Percentiles rank a stretch among this genome's conserved stretches.
Conservation (phyloP, 2,329 filamentous ascomycete genomes). For the Aspergillus calidoustus region DNA sequence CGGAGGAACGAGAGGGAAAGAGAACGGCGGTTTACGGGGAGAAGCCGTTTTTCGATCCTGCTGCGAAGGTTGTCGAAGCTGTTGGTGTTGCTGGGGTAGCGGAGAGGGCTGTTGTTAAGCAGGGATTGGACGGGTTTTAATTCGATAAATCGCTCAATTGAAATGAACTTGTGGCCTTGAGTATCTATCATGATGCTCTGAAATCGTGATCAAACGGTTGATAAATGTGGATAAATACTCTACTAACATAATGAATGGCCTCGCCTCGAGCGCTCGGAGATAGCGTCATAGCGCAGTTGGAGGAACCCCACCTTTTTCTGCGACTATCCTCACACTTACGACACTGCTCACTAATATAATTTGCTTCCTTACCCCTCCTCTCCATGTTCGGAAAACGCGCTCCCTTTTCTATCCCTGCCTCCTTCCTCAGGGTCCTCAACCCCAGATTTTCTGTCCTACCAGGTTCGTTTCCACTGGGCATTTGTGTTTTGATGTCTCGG, state of each 20-base stretch:
- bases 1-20: conserved; percentile 11
- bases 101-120: background rate
- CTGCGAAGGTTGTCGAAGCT: background rate
- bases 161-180: background rate
- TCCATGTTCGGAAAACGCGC: conserved; percentile 30
- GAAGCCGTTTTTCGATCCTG: conserved; percentile 5
- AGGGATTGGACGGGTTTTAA: conserved; percentile 6
- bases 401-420: conserved; percentile 22
- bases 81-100: background rate
- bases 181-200: background rate
- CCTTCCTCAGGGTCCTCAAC: conserved; percentile 32
- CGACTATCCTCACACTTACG: background rate
- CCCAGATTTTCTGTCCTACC: conserved; percentile 26
- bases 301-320: background rate
- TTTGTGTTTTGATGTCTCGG: background rate
- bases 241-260: background rate
- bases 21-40: conserved; percentile 3
- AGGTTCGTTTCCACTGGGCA: conserved; percentile 18
- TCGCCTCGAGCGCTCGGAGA: background rate
- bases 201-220: background rate
- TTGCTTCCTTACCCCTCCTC: conserved; percentile 19
- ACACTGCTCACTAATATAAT: conserved; percentile 17
- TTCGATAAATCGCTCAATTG: background rate
- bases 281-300: background rate
- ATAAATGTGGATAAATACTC: background rate